These are phyloP conservation scores for Rhodosporidiobolus odoratus DNA, from an alignment of 768 basidiomycete genomes.

Conservation along the genomic window DNA sequence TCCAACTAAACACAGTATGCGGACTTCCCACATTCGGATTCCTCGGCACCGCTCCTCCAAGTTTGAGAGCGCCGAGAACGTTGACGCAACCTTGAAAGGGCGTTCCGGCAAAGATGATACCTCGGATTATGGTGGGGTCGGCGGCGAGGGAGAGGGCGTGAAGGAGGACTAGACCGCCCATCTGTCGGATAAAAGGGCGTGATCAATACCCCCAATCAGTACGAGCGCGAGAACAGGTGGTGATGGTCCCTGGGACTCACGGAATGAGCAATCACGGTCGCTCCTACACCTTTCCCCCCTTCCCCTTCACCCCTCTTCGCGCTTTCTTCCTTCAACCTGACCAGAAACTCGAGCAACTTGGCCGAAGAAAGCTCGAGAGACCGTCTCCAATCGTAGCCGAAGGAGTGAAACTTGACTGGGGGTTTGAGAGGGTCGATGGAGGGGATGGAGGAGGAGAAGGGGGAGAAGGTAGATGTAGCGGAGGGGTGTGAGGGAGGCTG, in stretches of 20 bases:
- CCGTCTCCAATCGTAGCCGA: conserved; percentile 40
- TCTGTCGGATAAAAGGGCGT: conserved; percentile 12
- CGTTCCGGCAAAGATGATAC: conserved; percentile 31
- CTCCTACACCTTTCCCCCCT: conserved; percentile 17
- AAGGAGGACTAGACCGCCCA: conserved; percentile 39
- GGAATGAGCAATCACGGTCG: conserved; percentile 32
- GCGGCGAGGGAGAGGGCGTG: conserved; percentile 28
- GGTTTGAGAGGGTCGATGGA: neutral
- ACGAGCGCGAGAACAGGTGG: neutral
- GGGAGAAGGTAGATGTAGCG: neutral
- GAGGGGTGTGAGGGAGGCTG: neutral
- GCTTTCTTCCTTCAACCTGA: conserved; percentile 15
- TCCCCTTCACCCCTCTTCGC: conserved; percentile 18
- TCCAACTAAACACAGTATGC: neutral
- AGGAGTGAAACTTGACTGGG: conserved; percentile 24
- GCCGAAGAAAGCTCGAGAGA: conserved; percentile 24
- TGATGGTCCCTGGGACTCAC: neutral
- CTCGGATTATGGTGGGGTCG: conserved; percentile 36
- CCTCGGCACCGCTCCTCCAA: conserved; percentile 15
- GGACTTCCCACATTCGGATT: conserved; percentile 22
- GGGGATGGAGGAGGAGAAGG: neutral
- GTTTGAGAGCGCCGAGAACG: conserved; percentile 29
- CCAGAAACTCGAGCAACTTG: conserved; percentile 4
- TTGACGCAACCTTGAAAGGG: conserved; percentile 36
- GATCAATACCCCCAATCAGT: neutral